Conservation (phyloP, 805 yeast genomes). For the Wickerhamomyces silvicola region DNA sequence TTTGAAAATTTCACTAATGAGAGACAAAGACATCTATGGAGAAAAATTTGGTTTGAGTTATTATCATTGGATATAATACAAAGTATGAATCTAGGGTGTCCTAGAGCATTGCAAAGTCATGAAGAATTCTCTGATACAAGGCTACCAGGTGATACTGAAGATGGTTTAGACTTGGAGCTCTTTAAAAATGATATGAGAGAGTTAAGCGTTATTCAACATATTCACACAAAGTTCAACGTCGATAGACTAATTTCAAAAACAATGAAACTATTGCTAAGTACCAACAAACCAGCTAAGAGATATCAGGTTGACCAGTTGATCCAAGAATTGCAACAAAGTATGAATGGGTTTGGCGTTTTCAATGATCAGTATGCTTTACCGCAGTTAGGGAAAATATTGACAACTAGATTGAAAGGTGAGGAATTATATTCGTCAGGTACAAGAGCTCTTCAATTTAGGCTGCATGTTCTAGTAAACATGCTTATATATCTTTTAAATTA, state of each 20-base stretch:
- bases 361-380: slow-evolving; percentile 30
- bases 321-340: slow-evolving; percentile 25
- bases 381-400: slow-evolving; percentile 24
- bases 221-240: slow-evolving; percentile 39
- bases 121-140: slow-evolving; percentile 37
- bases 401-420: slow-evolving; percentile 18
- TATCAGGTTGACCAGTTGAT: slow-evolving; percentile 33
- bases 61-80: slow-evolving; percentile 36
- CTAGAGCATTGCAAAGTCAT: slow-evolving; percentile 30
- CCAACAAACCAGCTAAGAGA: slow-evolving; percentile 35
- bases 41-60: slow-evolving; percentile 53
- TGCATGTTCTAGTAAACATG: slow-evolving; percentile 38
- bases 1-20: slow-evolving; percentile 38
- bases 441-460: slow-evolving; percentile 32
- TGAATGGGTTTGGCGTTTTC: slow-evolving; percentile 23
- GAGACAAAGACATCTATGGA: slow-evolving; percentile 40
- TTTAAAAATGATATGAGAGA: slow-evolving; percentile 32
- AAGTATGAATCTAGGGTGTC: slow-evolving; percentile 35
- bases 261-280: slow-evolving; percentile 30
- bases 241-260: slow-evolving; percentile 37
- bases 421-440: slow-evolving; percentile 25
- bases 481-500: slow-evolving; percentile 45
- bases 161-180: slow-evolving; percentile 13
- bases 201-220: slow-evolving; percentile 40
- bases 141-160: slow-evolving; percentile 29